Evolutionary conservation across 2,329 filamentous ascomycete species (phyloP).

Genomic region (Ceratocystis destructans): DNA sequence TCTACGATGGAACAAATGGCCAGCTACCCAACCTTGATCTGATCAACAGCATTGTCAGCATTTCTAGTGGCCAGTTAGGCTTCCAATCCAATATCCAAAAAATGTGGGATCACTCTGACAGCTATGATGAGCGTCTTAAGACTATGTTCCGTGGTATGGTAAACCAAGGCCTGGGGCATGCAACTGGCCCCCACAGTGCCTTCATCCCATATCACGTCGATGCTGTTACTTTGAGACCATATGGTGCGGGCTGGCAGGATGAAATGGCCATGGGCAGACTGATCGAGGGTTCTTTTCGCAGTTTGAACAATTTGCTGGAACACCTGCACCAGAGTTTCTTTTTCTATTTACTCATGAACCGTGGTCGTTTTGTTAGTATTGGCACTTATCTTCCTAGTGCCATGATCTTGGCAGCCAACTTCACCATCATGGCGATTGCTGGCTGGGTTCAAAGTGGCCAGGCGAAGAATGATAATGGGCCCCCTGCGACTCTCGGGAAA

Average conservation of each 20-base stretch:
- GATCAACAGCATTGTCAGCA: conserved; percentile 81
- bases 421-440: conserved; percentile 86
- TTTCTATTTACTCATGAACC: conserved; percentile 90
- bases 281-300: conserved; percentile 80
- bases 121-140: conserved; percentile 65
- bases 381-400: conserved; percentile 93
- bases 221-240: conserved; percentile 81
- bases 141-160: conserved; percentile 91
- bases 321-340: conserved; percentile 98
- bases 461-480: conserved; percentile 1
- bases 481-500: background rate
- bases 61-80: conserved; percentile 84
- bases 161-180: conserved; percentile 76
- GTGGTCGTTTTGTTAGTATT: conserved; percentile 90
- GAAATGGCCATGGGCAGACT: conserved; percentile 90
- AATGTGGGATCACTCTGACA: conserved; percentile 70
- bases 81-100: conserved; percentile 72
- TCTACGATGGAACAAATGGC: conserved; percentile 92
- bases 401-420: conserved; percentile 92
- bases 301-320: conserved; percentile 89
- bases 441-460: conserved; percentile 85
- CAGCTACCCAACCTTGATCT: conserved; percentile 91
- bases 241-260: conserved; percentile 91
- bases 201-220: conserved; percentile 98
- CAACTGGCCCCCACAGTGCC: conserved; percentile 79